phyloP scores from a whole-genome alignment of 306 rosid species.

The Dryas drummondii region DNA sequence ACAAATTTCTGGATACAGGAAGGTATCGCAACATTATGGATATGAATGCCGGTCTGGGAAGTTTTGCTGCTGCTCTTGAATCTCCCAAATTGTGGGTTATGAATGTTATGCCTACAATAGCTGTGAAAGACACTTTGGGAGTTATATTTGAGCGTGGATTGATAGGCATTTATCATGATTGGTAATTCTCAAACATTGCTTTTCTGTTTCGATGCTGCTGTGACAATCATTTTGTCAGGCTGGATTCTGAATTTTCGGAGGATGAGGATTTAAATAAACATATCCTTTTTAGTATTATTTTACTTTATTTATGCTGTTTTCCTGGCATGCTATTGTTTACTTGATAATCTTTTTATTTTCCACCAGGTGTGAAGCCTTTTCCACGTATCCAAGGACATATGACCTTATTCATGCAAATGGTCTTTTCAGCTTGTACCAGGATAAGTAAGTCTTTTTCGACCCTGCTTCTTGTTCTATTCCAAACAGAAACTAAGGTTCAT shows the following conservation, averaged over 20 bases:
- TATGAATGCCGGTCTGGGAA: slow-evolving; percentile 89
- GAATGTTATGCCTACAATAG: slow-evolving; percentile 76
- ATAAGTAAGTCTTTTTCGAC: slow-evolving; percentile 40
- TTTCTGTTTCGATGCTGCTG: slow-evolving; percentile 5
- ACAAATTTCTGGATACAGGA: slow-evolving; percentile 59
- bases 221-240: neutral
- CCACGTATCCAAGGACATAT: slow-evolving; percentile 90
- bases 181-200: slow-evolving; percentile 42
- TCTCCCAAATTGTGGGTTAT: slow-evolving; percentile 84
- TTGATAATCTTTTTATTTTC: slow-evolving; percentile 17
- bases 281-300: neutral
- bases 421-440: slow-evolving; percentile 71
- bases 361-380: slow-evolving; percentile 81
- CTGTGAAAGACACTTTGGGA: slow-evolving; percentile 66
- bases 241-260: neutral
- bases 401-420: slow-evolving; percentile 84
- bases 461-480: neutral
- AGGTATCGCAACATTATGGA: slow-evolving; percentile 78
- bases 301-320: neutral
- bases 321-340: neutral
- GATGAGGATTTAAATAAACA: neutral
- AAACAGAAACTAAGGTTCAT: neutral
- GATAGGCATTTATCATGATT: slow-evolving; percentile 77
- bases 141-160: slow-evolving; percentile 74
- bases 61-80: slow-evolving; percentile 82